A percentile compares a stretch with the other conserved stretches of the same genome.
Evolutionary conservation across 331 rosid genomes (phyloP).

Genomic region (Pyracantha coccinea): DNA sequence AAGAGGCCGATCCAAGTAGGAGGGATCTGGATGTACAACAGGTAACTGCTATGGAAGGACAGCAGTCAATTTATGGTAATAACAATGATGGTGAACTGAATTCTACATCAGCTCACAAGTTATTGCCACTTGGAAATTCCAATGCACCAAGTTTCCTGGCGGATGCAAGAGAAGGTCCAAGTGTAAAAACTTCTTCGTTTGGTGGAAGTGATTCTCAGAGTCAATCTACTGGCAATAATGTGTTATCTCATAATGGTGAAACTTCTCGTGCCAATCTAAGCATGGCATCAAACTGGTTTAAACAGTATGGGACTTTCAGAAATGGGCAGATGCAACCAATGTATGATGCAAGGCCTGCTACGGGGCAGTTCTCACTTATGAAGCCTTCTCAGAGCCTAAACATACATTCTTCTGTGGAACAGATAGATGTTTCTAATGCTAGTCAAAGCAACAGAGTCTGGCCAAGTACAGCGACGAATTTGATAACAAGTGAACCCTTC

Average conservation of each 20-base stretch:
- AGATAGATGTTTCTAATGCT: slow-evolving; percentile 16
- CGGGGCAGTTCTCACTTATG: slow-evolving; percentile 21
- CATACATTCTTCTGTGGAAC: slow-evolving; percentile 23
- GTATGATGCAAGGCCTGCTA: slow-evolving; percentile 21
- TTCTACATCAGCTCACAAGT: slow-evolving; percentile 14
- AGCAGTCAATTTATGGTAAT: slow-evolving; percentile 18
- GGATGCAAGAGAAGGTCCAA: slow-evolving; percentile 31
- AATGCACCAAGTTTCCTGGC: slow-evolving; percentile 20
- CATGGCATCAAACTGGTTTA: slow-evolving; percentile 31
- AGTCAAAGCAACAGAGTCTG: slow-evolving; percentile 27
- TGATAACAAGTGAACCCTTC: slow-evolving; percentile 15
- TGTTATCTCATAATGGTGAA: slow-evolving; percentile 15
- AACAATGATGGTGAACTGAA: slow-evolving; percentile 21
- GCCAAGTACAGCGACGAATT: slow-evolving; percentile 19
- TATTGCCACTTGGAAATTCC: slow-evolving; percentile 10
- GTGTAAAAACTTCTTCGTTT: slow-evolving; percentile 7
- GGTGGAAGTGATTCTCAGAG: slow-evolving; percentile 22
- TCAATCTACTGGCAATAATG: slow-evolving; percentile 22
- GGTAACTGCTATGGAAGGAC: slow-evolving; percentile 16
- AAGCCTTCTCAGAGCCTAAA: slow-evolving; percentile 28
- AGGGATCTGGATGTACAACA: slow-evolving; percentile 22
- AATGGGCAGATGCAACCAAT: slow-evolving; percentile 32
- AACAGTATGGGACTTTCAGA: slow-evolving; percentile 24
- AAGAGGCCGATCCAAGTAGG: slow-evolving; percentile 20
- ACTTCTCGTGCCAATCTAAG: slow-evolving; percentile 16